Base-by-base conservation (phyloP, 2,329 filamentous ascomycete genomes). In the Sclerotinia sclerotiorum region DNA sequence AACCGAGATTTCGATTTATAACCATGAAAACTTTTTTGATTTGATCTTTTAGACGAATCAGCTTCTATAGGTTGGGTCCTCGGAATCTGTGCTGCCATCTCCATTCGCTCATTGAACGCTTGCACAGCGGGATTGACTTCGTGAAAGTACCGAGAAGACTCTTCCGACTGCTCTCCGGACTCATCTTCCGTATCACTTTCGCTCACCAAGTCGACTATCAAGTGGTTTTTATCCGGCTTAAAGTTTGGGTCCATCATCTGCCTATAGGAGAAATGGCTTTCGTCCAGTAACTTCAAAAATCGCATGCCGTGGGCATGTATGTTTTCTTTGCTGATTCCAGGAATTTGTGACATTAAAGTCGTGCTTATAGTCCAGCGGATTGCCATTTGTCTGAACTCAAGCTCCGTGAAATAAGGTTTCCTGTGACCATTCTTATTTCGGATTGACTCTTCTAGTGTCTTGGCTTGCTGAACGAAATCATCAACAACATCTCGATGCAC, bases 351-450 rank as follows among this genome's bases (percentile, higher is more conserved):
- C 87, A 95, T 90, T 68, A 87, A 81, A 21, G 85, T 83, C 13
- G 87, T 74, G 11, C 82, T 86, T 10, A 81, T 82, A 0, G 90
- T 91, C 82, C 90, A 90, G 46, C 82, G 79, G 62, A 93, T 86
- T 17, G 86, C 89, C 90, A 95, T 94, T 72, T 90, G 85, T 48
- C 88, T 86, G 63, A 93, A 84, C 19, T 92, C 83, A 29, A 82
- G 83, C 70, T 93, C 89, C 0, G 87, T 88, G 76, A 95, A 95
- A 0, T 89, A 81, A 3, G 84, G 83, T 5, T 85, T 83, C 29
- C 82, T 81, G 44, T 90, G 78, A 5, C 82, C 81, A 63, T 86
- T 85, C 32, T 82, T 81, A 70, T 87, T 85, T 73, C 89, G 85
- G 32, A 94, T 81, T 1, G 83, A 80, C 73, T 88, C 86, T 73